Evolutionary conservation across 805 yeast species (phyloP).

Genomic region (Hanseniaspora lindneri): DNA sequence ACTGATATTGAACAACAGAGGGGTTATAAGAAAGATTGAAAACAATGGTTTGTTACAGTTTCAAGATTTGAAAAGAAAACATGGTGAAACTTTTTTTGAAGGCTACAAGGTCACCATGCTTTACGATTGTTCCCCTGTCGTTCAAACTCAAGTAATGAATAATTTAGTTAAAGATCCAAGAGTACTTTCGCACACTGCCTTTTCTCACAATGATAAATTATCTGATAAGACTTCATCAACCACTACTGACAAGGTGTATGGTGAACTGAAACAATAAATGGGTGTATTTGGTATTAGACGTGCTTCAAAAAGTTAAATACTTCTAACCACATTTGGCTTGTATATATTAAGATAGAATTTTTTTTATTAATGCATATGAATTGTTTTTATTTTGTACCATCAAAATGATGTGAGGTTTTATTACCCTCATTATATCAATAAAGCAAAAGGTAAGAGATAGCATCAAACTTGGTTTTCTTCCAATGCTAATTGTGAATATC

Average conservation of each 20-base stretch:
- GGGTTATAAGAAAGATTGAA: conserved; percentile 75
- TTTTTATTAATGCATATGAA: too few species aligned
- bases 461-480: too few species aligned
- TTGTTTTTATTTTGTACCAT: too few species aligned
- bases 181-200: conserved; percentile 29
- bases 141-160: conserved; percentile 72
- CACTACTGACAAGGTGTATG: conserved; percentile 2
- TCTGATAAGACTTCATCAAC: not conserved
- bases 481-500: too few species aligned
- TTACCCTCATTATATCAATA: too few species aligned
- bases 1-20: conserved; percentile 75
- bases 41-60: conserved; percentile 68
- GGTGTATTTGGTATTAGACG: too few species aligned
- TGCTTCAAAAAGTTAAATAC: too few species aligned
- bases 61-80: conserved; percentile 71
- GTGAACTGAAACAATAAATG: not conserved
- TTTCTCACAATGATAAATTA: not conserved
- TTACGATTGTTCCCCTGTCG: conserved; percentile 77
- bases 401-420: too few species aligned
- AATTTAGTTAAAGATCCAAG: conserved; percentile 81
- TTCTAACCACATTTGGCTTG: not conserved
- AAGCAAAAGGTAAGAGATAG: too few species aligned
- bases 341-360: too few species aligned
- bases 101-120: conserved; percentile 80
- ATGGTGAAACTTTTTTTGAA: conserved; percentile 80